Percentiles rank a stretch among this genome's conserved stretches.
Conservation (phyloP, 495 filamentous ascomycete genomes). For the Aspergillus nidulans region DNA sequence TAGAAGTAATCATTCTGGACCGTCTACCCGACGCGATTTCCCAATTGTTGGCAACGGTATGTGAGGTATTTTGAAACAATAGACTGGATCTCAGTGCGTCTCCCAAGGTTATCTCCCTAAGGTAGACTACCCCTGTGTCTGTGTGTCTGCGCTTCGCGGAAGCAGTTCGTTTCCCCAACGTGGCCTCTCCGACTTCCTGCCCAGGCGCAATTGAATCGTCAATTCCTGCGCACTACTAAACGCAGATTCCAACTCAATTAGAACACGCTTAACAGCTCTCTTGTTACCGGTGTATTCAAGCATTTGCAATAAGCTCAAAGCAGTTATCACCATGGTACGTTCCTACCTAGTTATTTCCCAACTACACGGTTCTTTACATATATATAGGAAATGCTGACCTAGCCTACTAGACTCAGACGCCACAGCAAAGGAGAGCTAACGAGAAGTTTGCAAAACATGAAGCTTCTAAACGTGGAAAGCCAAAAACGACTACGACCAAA, state of each 20-base stretch:
- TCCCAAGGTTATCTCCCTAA: no score
- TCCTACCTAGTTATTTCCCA: not conserved
- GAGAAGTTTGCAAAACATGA: constrained; percentile 76
- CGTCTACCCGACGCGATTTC: no score
- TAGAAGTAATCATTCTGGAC: not conserved
- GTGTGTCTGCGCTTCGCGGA: not conserved
- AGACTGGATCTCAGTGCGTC: not conserved
- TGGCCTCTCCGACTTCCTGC: not conserved
- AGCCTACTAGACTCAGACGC: constrained; percentile 78
- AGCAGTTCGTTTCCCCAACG: not conserved
- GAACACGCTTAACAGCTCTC: not conserved
- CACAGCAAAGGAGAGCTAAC: constrained; percentile 85
- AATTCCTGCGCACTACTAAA: not conserved
- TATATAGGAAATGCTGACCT: not conserved
- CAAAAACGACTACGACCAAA: constrained; percentile 58
- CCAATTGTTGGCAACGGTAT: no score
- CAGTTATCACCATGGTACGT: constrained; percentile 2
- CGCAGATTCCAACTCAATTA: no score
- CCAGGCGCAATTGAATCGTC: not conserved
- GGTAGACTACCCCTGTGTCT: not conserved
- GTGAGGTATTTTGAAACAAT: no score
- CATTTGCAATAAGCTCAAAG: not conserved
- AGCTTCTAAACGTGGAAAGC: constrained; percentile 78
- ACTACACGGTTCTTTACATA: no score
- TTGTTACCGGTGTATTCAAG: not conserved